Evolutionary conservation across 2,329 filamentous ascomycete genomes (phyloP).

Genomic region (Ilyonectria robusta): DNA sequence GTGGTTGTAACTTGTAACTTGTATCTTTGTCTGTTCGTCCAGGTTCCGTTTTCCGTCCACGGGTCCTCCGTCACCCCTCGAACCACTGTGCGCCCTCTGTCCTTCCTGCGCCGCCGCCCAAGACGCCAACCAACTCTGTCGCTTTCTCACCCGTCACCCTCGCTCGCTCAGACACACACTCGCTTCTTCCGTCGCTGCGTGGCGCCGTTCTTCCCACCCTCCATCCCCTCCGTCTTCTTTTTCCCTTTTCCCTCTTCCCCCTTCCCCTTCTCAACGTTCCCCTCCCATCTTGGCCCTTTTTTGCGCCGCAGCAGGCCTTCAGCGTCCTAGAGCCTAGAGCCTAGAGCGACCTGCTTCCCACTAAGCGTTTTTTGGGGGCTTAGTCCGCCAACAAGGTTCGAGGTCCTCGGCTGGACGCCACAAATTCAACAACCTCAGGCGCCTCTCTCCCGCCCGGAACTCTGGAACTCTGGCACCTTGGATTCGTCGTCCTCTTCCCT

Average conservation of each 20-base stretch:
- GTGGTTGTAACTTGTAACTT: conserved; percentile 14
- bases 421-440: conserved; percentile 42
- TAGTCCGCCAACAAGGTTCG: conserved; percentile 45
- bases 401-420: conserved; percentile 46
- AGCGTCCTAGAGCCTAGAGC: conserved; percentile 12
- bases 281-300: conserved; percentile 24
- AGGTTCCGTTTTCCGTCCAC: conserved; percentile 15
- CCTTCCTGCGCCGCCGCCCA: conserved; percentile 17
- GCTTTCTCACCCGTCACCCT: conserved; percentile 30
- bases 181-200: not conserved
- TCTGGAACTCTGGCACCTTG: conserved; percentile 14
- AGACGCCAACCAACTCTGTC: conserved; percentile 27
- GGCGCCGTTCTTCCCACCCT: conserved; percentile 24
- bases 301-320: conserved; percentile 33
- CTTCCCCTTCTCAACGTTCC: conserved; percentile 16
- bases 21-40: not conserved
- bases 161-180: conserved; percentile 26
- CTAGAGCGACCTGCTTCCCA: conserved; percentile 19
- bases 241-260: conserved; percentile 16
- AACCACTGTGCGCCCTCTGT: conserved; percentile 31
- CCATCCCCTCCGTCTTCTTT: conserved; percentile 10
- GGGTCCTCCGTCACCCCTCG: conserved; percentile 16
- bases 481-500: conserved; percentile 20
- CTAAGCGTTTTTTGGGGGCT: conserved; percentile 40
- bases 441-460: conserved; percentile 27